Evolutionary conservation across 257 asterid genomes (phyloP), one percentile per base, ranked within the genome.

Genomic region (Solanum gandarillasii): DNA sequence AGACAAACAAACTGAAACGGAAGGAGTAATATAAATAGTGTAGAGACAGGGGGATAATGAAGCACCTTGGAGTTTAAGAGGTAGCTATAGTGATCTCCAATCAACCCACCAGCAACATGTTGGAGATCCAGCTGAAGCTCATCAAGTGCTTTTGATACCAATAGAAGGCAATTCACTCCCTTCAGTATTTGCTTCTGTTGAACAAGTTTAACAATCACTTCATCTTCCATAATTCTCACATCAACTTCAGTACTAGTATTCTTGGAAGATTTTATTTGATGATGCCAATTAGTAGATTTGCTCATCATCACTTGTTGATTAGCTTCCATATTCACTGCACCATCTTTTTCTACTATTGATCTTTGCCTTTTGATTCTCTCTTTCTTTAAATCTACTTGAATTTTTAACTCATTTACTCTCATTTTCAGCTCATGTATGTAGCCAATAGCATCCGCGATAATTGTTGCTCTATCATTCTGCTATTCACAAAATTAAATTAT

Each of bases 31-130:
- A 14, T 55, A 81, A 21, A n/a, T 43, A 83, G 65, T 52, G 14
- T 52, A 31, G 31, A 55, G 82, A 35, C 9, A 38, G 11, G 87
- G 13, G 55, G 43, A 0, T 6, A 83, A 46, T 62, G 31, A 32
- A 84, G 25, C 18, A 96, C 99, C 98, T 95, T 96, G 86, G 98
- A 94, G 90, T 95, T 96, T 91, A 96, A 90, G 58, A 94, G 90
- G 70, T 93, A 95, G 90, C 95, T 94, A 52, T 92, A 95, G 55
- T 93, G 92, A 87, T 96, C 98, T 1, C 98, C 99, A 71, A 94
- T 93, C 7, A 96, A 92, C 7, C 99, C 99, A 11, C 98, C 98
- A 12, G 97, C 96, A 89, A 95, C 97, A 92, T 96, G 98, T 60
- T 94, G 94, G 12, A 95, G 94, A 91, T 94, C 98, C 14, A 96